These are phyloP conservation scores for Arabidopsis suecica DNA, from an alignment of 345 rosid species.

Conservation along the genomic window DNA sequence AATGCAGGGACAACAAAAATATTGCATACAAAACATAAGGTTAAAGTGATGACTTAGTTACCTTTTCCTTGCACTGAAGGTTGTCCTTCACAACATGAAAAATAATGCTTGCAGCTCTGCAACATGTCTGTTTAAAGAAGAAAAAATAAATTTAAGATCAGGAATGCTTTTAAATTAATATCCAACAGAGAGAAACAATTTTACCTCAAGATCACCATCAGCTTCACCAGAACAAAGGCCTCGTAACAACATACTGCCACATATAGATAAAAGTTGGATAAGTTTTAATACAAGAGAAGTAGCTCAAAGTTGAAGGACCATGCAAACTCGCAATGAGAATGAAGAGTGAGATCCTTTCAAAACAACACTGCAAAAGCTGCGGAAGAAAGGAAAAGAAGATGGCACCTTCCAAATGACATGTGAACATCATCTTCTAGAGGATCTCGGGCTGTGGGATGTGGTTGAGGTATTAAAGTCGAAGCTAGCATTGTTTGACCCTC, in stretches of 20 bases:
- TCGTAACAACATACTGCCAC: slow-evolving; percentile 82
- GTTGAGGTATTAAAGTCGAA: slow-evolving; percentile 92
- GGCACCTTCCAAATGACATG: slow-evolving; percentile 97
- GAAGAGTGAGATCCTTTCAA: slow-evolving; percentile 21
- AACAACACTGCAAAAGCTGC: slow-evolving; percentile 5
- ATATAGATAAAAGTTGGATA: slow-evolving; percentile 25
- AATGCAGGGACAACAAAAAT: slow-evolving; percentile 6
- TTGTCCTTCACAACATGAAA: slow-evolving; percentile 87
- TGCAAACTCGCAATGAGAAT: background rate
- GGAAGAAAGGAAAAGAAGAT: slow-evolving; percentile 28
- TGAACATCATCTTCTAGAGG: slow-evolving; percentile 85
- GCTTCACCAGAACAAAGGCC: slow-evolving; percentile 89
- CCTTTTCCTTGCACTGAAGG: slow-evolving; percentile 86
- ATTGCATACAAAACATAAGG: background rate
- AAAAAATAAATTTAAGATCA: slow-evolving; percentile 4
- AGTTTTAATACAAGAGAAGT: slow-evolving; percentile 12
- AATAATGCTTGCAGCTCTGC: slow-evolving; percentile 96
- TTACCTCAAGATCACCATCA: slow-evolving; percentile 96
- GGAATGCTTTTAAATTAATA: background rate
- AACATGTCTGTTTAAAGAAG: slow-evolving; percentile 65
- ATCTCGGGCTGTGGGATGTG: slow-evolving; percentile 59
- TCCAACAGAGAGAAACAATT: slow-evolving; percentile 22
- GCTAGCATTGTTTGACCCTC: slow-evolving; percentile 95
- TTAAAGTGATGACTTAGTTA: slow-evolving; percentile 36
- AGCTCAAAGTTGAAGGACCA: slow-evolving; percentile 15